A percentile compares a stretch with the other conserved stretches of the same genome.
These are phyloP conservation scores for Fusarium brevicatenulatum DNA, from an alignment of 2,329 filamentous ascomycete species.

Conservation along the genomic window DNA sequence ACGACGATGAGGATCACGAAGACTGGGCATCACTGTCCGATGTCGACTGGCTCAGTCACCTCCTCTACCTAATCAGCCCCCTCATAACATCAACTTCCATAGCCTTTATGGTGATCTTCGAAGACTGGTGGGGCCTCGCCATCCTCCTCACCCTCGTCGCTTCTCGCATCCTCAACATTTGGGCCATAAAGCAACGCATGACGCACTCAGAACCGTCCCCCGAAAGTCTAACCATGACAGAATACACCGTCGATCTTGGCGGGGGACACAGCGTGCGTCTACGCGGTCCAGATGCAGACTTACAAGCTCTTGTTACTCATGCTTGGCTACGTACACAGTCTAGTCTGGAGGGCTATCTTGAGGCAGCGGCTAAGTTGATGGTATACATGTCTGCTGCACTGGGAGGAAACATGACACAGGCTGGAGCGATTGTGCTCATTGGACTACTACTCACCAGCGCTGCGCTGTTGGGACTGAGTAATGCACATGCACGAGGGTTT, in stretches of 20 bases:
- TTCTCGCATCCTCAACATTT: constrained; percentile 66
- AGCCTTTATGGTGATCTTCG: constrained; percentile 57
- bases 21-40: constrained; percentile 42
- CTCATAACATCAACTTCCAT: constrained; percentile 57
- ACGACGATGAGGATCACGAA: constrained; percentile 35
- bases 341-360: constrained; percentile 60
- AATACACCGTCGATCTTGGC: constrained; percentile 64
- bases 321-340: constrained; percentile 66
- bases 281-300: constrained; percentile 63
- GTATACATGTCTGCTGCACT: constrained; percentile 67
- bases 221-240: constrained; percentile 42
- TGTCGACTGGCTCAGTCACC: constrained; percentile 59
- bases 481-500: constrained; percentile 59
- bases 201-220: neutral
- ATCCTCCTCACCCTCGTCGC: constrained; percentile 61
- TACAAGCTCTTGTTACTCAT: constrained; percentile 68
- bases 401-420: constrained; percentile 64
- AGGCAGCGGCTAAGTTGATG: constrained; percentile 64
- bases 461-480: constrained; percentile 64
- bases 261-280: constrained; percentile 63
- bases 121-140: constrained; percentile 63
- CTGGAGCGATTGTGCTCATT: constrained; percentile 62
- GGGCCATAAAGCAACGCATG: constrained; percentile 64
- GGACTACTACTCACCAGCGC: constrained; percentile 62
- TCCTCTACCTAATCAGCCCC: constrained; percentile 60